Base-by-base conservation (phyloP, 2,329 filamentous ascomycete genomes). In the Chaetomiaceae sp. region DNA sequence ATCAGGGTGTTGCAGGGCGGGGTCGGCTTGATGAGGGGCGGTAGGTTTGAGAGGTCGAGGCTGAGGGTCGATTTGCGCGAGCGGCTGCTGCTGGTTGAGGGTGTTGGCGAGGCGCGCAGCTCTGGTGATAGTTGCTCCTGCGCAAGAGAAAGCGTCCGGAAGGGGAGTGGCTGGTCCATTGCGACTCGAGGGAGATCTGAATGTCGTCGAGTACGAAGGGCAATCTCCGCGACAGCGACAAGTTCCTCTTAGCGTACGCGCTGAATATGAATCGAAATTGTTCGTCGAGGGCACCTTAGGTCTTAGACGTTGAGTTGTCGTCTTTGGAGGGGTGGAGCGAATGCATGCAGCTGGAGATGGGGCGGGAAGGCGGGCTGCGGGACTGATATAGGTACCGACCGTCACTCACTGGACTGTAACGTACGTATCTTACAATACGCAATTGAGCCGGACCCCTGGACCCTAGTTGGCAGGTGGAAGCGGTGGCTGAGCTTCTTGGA, bases 1-100 rank as follows among this genome's bases (percentile, higher is more conserved):
- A 94, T 82, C 53, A 94, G 83, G 0, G 89, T 94, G 75, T 94
- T 94, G 61, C 86, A 88, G 6, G 88, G 86, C 51, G 85, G 82
- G 23, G 87, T 84, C n/a, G 88, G 88, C 66, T 83, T 80, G 38
- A 77, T 75, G 51, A 89, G 76, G 33, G 86, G 80, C 46, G 89
- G 88, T 38, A 92, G 73, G 65, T 77, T 80, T 58, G 86, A 87
- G 42, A 92, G 80, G 66, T 92, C 88, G 65, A 94, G 79, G 20
- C 83, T 85, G 53, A 90, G 80, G 63, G 78, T 73, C 55, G 75
- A 71, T 56, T 72, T 72, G 61, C 69, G 69, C 49, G 74, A 78
- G 43, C 74, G 70, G 56, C 68, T 71, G 61, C 68, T 69, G 47
- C 74, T 77, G 11, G 78, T 78, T 22, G 72, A 72, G 33, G 71